phyloP scores from a whole-genome alignment of 225 moss, liverwort and hornwort genomes.

The Sphagnum contortum region DNA sequence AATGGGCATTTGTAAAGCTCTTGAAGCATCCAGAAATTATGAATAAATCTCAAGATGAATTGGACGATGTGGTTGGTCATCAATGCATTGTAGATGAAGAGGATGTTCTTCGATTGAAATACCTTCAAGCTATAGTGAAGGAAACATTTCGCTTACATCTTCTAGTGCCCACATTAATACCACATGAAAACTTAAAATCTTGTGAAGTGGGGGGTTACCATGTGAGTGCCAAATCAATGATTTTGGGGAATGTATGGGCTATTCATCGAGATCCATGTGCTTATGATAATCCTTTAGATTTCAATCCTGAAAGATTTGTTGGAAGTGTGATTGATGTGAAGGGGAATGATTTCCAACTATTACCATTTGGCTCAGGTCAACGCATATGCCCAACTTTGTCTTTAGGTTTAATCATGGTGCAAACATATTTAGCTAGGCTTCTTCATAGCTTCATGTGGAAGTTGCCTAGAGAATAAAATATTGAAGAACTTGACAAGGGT shows the following conservation, averaged over 20 bases:
- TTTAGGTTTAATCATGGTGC: too few relatives aligned
- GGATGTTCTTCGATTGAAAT: slow-evolving; percentile 5
- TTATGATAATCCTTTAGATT: not conserved
- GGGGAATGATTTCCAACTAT: not conserved
- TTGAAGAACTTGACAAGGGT: too few relatives aligned
- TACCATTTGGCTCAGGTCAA: too few relatives aligned
- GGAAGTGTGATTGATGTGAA: slow-evolving; percentile 4
- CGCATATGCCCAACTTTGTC: too few relatives aligned
- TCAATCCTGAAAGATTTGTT: slow-evolving; percentile 11
- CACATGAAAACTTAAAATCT: slow-evolving; percentile 8
- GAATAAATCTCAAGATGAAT: slow-evolving; percentile 5
- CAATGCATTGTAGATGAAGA: slow-evolving; percentile 1
- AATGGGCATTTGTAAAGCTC: slow-evolving; percentile 18
- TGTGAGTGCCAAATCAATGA: slow-evolving; percentile 12
- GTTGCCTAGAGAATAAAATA: too few relatives aligned
- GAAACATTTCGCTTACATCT: slow-evolving; percentile 22
- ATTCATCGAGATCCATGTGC: slow-evolving; percentile 4
- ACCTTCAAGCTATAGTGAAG: slow-evolving; percentile 19
- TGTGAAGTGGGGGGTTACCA: slow-evolving; percentile 6
- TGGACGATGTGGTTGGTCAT: slow-evolving; percentile 9
- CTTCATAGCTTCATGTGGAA: too few relatives aligned
- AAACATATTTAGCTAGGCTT: too few relatives aligned
- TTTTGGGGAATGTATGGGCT: slow-evolving; percentile 13
- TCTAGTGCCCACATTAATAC: slow-evolving; percentile 7
- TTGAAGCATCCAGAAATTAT: slow-evolving; percentile 10